Conservation (phyloP, 2,329 filamentous ascomycete genomes). For the Neofusicoccum ribis region DNA sequence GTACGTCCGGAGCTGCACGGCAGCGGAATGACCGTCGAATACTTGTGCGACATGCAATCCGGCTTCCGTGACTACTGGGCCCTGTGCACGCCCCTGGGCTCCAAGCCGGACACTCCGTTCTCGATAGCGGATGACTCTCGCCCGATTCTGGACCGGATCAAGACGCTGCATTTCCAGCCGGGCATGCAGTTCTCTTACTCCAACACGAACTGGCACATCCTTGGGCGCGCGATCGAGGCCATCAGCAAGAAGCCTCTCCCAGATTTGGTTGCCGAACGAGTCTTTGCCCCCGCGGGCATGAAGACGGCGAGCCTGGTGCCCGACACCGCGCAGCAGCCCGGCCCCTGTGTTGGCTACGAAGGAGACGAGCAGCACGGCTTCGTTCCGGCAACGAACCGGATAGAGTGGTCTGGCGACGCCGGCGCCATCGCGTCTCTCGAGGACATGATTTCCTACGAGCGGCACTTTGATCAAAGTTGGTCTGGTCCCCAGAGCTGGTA, state of each 20-base stretch:
- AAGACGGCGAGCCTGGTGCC: background rate
- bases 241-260: slow-evolving; percentile 28
- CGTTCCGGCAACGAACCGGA: background rate
- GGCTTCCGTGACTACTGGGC: background rate
- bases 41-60: background rate
- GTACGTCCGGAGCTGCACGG: background rate
- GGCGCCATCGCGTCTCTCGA: background rate
- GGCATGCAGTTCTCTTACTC: slow-evolving; percentile 47
- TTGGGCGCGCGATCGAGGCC: slow-evolving; percentile 42
- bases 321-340: background rate
- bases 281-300: background rate
- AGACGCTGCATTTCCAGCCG: slow-evolving; percentile 42
- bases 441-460: background rate
- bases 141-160: background rate
- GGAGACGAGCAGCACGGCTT: background rate
- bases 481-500: background rate
- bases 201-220: slow-evolving; percentile 46
- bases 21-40: background rate
- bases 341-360: background rate
- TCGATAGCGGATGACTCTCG: background rate
- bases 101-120: background rate
- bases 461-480: background rate
- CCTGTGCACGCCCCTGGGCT: background rate
- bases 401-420: background rate
- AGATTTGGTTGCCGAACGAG: background rate